These are phyloP conservation scores for Phialocephala sp. DNA, from an alignment of 2,329 filamentous ascomycete species.

Conservation along the genomic window DNA sequence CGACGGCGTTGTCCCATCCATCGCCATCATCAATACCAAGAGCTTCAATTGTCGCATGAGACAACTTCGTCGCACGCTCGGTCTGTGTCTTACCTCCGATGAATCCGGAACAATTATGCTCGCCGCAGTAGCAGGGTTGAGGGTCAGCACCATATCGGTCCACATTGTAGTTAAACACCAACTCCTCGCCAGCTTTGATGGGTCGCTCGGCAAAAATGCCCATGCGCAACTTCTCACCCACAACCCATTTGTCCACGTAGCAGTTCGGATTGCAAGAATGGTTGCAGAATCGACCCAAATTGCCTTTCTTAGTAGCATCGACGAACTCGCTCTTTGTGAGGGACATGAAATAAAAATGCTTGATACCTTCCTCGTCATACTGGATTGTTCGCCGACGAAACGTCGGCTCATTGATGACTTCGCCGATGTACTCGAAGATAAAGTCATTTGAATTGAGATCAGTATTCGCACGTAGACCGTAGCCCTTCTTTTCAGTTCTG, in stretches of 20 bases:
- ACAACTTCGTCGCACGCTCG: constrained; percentile 89
- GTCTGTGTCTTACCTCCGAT: constrained; percentile 98
- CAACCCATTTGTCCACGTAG: constrained; percentile 99
- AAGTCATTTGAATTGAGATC: constrained; percentile 85
- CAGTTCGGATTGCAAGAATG: constrained; percentile 99
- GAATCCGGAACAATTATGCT: constrained; percentile 92
- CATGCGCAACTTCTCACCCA: constrained; percentile 97
- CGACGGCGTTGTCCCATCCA: constrained; percentile 87
- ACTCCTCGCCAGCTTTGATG: constrained; percentile 87
- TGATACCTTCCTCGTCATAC: constrained; percentile 96
- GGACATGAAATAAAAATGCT: constrained; percentile 99
- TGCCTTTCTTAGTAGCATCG: constrained; percentile 95
- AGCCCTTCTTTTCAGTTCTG: constrained; percentile 98
- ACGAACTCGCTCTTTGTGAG: constrained; percentile 96
- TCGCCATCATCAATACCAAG: constrained; percentile 93
- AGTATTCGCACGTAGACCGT: constrained; percentile 81
- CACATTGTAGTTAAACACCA: constrained; percentile 99
- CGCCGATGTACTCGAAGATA: constrained; percentile 97
- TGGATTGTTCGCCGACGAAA: constrained; percentile 90
- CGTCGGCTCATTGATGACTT: constrained; percentile 91
- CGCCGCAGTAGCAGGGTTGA: constrained; percentile 95
- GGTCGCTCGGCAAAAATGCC: constrained; percentile 92
- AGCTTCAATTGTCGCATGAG: constrained; percentile 88
- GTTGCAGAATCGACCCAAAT: constrained; percentile 96
- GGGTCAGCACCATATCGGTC: constrained; percentile 97